Conservation (phyloP, 1,139 yeast genomes). For the Lizanozyma gosingica region DNA sequence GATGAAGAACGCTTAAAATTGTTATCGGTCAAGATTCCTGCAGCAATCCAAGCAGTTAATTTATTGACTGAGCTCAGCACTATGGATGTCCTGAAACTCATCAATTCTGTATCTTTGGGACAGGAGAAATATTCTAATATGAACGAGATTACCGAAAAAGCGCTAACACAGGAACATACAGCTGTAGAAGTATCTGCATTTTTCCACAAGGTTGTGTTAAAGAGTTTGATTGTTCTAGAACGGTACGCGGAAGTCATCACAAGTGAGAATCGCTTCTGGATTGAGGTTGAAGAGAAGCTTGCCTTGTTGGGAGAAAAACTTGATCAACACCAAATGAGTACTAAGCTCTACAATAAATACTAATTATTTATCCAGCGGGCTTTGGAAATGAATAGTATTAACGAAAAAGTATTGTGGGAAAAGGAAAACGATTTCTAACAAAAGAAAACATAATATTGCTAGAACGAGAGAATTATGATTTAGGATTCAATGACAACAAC, state of each 20-base stretch:
- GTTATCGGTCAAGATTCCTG: conserved; percentile 14
- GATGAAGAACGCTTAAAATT: conserved; percentile 13
- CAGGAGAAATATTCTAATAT: conserved; percentile 14
- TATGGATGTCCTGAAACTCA: conserved; percentile 14
- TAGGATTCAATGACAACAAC: no score
- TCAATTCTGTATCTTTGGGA: conserved; percentile 13
- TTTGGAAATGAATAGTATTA: not conserved
- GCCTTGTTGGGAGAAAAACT: conserved; percentile 6
- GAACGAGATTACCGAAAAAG: conserved; percentile 6
- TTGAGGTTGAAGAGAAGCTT: conserved; percentile 11
- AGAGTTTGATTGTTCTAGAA: conserved; percentile 23
- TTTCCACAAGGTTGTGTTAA: conserved; percentile 17
- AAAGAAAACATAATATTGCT: no score
- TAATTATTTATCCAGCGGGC: not conserved
- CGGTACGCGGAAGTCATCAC: conserved; percentile 14
- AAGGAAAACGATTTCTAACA: no score
- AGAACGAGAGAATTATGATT: no score
- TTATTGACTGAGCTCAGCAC: conserved; percentile 15
- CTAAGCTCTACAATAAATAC: conserved; percentile 5
- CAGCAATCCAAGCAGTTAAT: conserved; percentile 14
- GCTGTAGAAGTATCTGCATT: conserved; percentile 11
- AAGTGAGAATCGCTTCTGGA: conserved; percentile 22
- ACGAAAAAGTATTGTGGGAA: not conserved
- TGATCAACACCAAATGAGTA: no score
- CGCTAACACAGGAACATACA: conserved; percentile 7